Base-by-base conservation (phyloP, 352 stramenopile genomes). In the Phytophthora vignae region DNA sequence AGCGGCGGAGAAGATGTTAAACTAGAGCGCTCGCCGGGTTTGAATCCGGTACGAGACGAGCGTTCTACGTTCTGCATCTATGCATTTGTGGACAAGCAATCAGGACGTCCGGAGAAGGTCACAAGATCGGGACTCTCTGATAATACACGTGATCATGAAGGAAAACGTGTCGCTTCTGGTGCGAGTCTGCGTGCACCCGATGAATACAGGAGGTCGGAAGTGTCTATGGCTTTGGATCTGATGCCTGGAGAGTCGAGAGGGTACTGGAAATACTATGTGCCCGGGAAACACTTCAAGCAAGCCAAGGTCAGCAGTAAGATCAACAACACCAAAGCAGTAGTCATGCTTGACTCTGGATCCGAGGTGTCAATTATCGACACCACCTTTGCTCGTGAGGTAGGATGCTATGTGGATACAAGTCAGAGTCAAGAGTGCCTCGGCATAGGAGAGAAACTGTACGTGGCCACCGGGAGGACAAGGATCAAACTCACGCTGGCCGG, bases 191-290 rank as follows among this genome's bases (percentile, higher is more conserved):
- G n/a, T n/a, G n/a, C n/a, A n/a, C n/a, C n/a, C n/a, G n/a, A n/a
- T n/a, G n/a, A n/a, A n/a, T n/a, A n/a, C n/a, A n/a, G n/a, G n/a
- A n/a, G n/a, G n/a, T n/a, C n/a, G n/a, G n/a, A n/a, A 3, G 31
- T 55, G 4, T 33, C 17, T 0, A 49, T 71, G 53, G 36, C 40
- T 1, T 38, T 82, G 17, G 25, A 58, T 1, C n/a, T 83, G 0
- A 17, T 38, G 3, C 58, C 36, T 0, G 76, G 76, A 6, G 70
- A 77, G 29, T 56, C 60, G 6, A 62, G 69, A 1, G 69, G 69
- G 0, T 81, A 69, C 12, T 78, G 71, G 67, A 38, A 56, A 12
- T 40, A 75, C 48, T 65, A 73, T 27, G 14, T 29, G 1, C 53
- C 50, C 3, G 40, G 68, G 22, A 78, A 78, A 54, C 27, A n/a